Base-by-base conservation (phyloP, 2,329 filamentous ascomycete species). In the Pseudocercospora cruenta region DNA sequence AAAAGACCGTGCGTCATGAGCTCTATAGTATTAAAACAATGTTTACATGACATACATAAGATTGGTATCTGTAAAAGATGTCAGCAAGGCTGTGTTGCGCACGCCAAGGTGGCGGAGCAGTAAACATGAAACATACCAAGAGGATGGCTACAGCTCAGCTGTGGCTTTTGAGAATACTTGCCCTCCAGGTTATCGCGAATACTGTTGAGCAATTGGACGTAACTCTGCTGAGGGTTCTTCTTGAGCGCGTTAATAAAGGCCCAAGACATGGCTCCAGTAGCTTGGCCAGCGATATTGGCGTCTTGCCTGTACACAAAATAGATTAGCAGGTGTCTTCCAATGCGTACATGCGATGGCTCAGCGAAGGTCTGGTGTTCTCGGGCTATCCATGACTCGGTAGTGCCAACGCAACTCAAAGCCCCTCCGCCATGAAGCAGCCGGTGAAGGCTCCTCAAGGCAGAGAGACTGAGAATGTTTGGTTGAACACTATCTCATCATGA, bases 211-310 rank as follows among this genome's bases (percentile, higher is more conserved):
- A 99, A 84, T 83, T 97, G 90, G 59, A 98, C 92, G 77, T 99
- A 99, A 81, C 91, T 97, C 83, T 98, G 95, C 78, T 96, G 90
- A 0, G 93, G 93, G 77, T 96, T 96, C 83, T 94, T 93, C 84
- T 91, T 94, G 75, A 98, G 86, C 21, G 94, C 90, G 1, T 86
- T 89, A 79, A 99, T 95, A 79, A 99, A 99, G 1, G 95, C 95
- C 88, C 91, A 97, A 3, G 93, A 97, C 95, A 99, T 98, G 79
- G 95, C 95, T 63, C 95, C 95, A 0, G 95, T 99, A 36, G 95
- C 94, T 81, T 97, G 87, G 64, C 92, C 89, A 51, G 86, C 88
- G 71, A 98, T 97, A 28, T 89, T 91, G 12, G 95, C 94, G 79
- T 99, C 95, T 81, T 93, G 91, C 66, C 93, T 96, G 73, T 63